phyloP scores from a whole-genome alignment of 495 filamentous ascomycete genomes.

The Penicillium longicatenatum region DNA sequence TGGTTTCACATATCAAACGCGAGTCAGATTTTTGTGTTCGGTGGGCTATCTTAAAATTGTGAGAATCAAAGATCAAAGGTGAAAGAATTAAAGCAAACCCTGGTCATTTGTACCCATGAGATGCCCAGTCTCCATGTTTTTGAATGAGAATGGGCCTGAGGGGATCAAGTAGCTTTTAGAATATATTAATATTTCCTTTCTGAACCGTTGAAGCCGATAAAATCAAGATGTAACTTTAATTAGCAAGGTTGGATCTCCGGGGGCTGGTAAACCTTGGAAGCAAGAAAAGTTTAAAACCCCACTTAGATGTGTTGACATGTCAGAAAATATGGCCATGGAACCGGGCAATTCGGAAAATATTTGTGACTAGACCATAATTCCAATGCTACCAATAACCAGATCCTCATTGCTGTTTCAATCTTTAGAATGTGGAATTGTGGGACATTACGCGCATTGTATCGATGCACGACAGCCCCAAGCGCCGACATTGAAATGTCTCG shows the following conservation, averaged over 20 bases:
- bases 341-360: conserved; percentile 1
- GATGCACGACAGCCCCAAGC: conserved; percentile 4
- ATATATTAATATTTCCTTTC: no score
- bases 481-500: not conserved
- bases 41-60: not conserved
- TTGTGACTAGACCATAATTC: not conserved
- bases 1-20: not conserved
- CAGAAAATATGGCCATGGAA: not conserved
- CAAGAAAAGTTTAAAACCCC: not conserved
- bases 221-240: not conserved
- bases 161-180: not conserved
- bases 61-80: not conserved
- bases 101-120: not conserved
- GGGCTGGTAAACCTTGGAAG: not conserved
- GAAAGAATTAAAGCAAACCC: not conserved
- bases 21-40: not conserved
- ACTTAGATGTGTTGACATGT: not conserved
- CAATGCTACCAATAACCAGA: not conserved
- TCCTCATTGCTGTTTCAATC: not conserved
- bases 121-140: not conserved
- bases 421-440: not conserved
- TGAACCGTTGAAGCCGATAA: not conserved
- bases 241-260: not conserved
- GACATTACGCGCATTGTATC: conserved; percentile 11
- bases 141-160: not conserved